Evolutionary conservation across 2,329 filamentous ascomycete genomes (phyloP), one percentile per base, ranked within the genome.

Genomic region (Lachnellula subtilissima): DNA sequence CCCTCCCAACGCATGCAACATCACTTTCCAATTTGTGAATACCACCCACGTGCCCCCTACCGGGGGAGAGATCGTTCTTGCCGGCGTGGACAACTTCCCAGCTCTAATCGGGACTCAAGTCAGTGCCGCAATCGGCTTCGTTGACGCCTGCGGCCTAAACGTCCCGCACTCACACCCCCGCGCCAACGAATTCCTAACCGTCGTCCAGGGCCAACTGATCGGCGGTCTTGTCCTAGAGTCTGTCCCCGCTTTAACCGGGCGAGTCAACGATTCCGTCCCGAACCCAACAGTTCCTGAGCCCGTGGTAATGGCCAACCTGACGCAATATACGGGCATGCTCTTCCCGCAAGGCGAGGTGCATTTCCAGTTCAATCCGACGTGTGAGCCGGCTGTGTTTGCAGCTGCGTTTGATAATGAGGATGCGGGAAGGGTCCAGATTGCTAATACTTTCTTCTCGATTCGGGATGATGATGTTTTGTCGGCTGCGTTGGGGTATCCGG

Each of bases 341-440:
- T 82, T 82, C 69, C 78, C 76, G 61, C 74, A 76, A 65, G 81
- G 80, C 25, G 72, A 75, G 7, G 66, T 81, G 22, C 81, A 84
- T 68, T 78, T 74, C 19, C 77, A 82, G 65, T 80, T 75, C 68
- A 83, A 83, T 70, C 78, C 79, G 1, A 72, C 75, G 61, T 82
- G 80, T 68, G 71, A 74, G 42, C 69, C 74, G 32, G 77, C 75
- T 51, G 71, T 75, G 32, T 80, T 80, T 63, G 71, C 80, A 32
- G 78, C 78, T 8, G 69, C 72, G 36, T 80, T 61, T 45, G 39
- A 52, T 17, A 64, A 54, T 47, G 69, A 73, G 45, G 71, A 73
- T 59, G 69, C 67, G 3, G 71, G 71, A 19, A 64, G 69, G 6
- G 61, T 67, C 52, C 66, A 70, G 53, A 60, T 65, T 40, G 71